Conservation (phyloP, 208 protist species). For the Acanthamoeba divionensis region DNA sequence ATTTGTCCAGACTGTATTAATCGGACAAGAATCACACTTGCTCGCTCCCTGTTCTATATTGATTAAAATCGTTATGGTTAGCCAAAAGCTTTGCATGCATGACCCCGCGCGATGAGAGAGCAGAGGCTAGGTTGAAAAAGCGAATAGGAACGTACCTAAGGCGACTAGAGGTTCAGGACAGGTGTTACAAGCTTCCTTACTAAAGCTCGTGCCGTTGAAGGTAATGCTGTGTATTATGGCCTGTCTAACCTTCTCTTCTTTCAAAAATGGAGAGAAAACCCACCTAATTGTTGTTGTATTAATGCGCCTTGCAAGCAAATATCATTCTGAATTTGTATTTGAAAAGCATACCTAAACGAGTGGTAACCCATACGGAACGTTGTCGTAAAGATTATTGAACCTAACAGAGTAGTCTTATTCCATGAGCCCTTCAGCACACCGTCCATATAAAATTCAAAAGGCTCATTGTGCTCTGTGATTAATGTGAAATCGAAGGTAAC, state of each 20-base stretch:
- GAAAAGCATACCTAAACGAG: no score
- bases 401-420: slow-evolving; percentile 45
- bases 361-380: no score
- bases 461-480: slow-evolving; percentile 32
- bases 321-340: not conserved
- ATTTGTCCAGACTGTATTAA: no score
- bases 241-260: slow-evolving; percentile 36
- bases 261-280: slow-evolving; percentile 33
- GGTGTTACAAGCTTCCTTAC: not conserved
- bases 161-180: not conserved
- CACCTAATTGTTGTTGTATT: not conserved
- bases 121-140: no score
- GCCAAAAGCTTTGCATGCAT: no score
- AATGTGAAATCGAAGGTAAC: slow-evolving; percentile 48
- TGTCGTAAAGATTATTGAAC: not conserved
- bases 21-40: no score
- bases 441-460: slow-evolving; percentile 35
- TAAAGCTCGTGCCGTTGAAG: not conserved
- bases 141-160: no score
- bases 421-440: not conserved
- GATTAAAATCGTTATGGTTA: no score
- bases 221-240: slow-evolving; percentile 25
- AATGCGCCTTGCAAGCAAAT: not conserved
- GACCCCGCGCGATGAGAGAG: no score
- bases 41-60: no score